Evolutionary conservation across 2,329 filamentous ascomycete species (phyloP).

Genomic region (Eutypella sp.): DNA sequence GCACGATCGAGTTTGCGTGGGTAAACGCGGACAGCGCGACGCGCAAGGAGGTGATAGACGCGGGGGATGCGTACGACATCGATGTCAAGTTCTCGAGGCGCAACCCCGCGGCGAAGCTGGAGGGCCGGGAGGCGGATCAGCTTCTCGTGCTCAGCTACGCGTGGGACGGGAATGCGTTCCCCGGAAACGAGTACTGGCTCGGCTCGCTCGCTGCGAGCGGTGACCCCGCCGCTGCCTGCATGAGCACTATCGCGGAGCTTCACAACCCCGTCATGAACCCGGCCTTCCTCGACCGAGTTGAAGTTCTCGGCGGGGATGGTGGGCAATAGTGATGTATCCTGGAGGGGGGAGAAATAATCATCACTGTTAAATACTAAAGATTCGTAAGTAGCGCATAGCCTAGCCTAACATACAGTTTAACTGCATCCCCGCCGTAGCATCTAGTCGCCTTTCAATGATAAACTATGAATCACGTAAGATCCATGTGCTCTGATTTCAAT

Average conservation of each 20-base stretch:
- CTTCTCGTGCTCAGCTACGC: conserved; percentile 28
- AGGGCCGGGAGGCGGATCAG: conserved; percentile 7
- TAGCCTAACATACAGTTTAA: too few species aligned
- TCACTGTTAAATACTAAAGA: too few species aligned
- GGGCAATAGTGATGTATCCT: too few species aligned
- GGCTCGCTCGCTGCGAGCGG: conserved; percentile 17
- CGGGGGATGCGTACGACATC: conserved; percentile 6
- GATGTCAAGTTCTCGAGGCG: conserved; percentile 18
- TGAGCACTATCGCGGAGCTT: conserved; percentile 28
- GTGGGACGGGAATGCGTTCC: conserved; percentile 29
- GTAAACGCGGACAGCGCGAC: conserved; percentile 2
- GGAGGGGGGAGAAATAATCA: too few species aligned
- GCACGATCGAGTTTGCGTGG: conserved; percentile 21
- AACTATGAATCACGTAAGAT: too few species aligned
- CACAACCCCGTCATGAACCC: conserved; percentile 29
- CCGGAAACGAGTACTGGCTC: conserved; percentile 29
- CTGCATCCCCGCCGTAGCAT: too few species aligned
- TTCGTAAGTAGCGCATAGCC: too few species aligned
- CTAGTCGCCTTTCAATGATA: too few species aligned
- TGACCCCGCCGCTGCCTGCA: conserved; percentile 29
- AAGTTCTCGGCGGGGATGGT: too few species aligned
- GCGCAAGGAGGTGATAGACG: background rate
- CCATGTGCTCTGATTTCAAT: too few species aligned
- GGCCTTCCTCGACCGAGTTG: conserved; percentile 17
- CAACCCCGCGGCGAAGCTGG: conserved; percentile 21